Evolutionary conservation across 805 yeast species (phyloP).

Genomic region (Yarrowia porcina): DNA sequence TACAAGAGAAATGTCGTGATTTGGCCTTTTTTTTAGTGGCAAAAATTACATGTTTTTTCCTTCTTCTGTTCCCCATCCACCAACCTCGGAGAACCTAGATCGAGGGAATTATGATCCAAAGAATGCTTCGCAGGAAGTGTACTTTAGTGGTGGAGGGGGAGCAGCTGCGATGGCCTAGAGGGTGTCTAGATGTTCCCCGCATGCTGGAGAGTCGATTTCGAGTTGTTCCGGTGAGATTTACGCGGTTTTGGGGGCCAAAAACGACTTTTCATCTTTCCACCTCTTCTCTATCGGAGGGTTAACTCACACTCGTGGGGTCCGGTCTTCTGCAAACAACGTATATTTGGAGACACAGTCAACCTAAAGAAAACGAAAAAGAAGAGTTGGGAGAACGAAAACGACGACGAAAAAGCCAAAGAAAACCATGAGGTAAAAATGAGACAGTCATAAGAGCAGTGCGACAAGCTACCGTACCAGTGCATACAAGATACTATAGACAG

Average conservation of each 20-base stretch:
- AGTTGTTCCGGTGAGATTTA: background rate
- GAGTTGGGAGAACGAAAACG: background rate
- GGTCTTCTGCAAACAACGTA: constrained; percentile 7
- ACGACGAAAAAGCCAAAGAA: too few relatives aligned
- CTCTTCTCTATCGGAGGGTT: background rate
- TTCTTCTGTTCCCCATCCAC: too few relatives aligned
- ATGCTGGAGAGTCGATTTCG: background rate
- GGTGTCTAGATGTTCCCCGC: too few relatives aligned
- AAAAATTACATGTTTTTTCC: too few relatives aligned
- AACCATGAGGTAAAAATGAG: background rate
- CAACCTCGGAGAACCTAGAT: constrained; percentile 16
- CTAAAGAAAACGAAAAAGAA: background rate
- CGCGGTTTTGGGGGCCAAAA: background rate
- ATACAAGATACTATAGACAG: too few relatives aligned
- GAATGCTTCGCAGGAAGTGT: background rate
- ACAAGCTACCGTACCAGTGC: too few relatives aligned
- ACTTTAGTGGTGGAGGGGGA: background rate
- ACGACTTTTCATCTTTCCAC: background rate
- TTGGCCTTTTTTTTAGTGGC: background rate
- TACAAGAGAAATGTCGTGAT: too few relatives aligned
- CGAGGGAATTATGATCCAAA: constrained; percentile 1
- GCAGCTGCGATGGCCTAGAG: background rate
- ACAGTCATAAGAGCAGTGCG: background rate
- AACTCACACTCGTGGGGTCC: background rate
- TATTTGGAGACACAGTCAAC: constrained; percentile 11